Evolutionary conservation across 345 rosid genomes (phyloP).

Genomic region (Corchorus capsularis): DNA sequence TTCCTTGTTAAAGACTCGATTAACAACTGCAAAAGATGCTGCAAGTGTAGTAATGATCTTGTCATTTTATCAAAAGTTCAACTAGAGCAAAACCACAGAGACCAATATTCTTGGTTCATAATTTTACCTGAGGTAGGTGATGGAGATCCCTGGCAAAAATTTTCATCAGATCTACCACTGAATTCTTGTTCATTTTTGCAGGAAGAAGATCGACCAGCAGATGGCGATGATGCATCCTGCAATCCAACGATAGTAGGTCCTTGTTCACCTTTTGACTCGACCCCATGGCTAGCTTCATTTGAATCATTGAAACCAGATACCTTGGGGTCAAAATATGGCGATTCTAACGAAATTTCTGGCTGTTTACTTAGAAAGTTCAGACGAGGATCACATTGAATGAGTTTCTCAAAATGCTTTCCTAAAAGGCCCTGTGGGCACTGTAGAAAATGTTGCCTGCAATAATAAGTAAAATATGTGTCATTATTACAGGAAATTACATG

Average conservation of each 20-base stretch:
- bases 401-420: slow-evolving; percentile 70
- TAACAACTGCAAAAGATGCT: background rate
- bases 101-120: background rate
- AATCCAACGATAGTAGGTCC: slow-evolving; percentile 32
- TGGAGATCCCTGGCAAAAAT: slow-evolving; percentile 36
- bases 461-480: slow-evolving; percentile 4
- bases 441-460: slow-evolving; percentile 58
- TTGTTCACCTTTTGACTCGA: slow-evolving; percentile 26
- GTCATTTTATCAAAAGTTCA: background rate
- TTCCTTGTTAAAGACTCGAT: background rate
- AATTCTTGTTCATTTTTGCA: slow-evolving; percentile 39
- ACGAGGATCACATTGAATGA: slow-evolving; percentile 69
- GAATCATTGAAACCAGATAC: slow-evolving; percentile 40
- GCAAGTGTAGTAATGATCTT: background rate
- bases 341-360: slow-evolving; percentile 51
- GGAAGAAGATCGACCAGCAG: slow-evolving; percentile 47
- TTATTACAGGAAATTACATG: background rate
- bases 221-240: slow-evolving; percentile 29
- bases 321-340: slow-evolving; percentile 55
- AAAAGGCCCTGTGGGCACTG: slow-evolving; percentile 55
- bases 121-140: slow-evolving; percentile 63
- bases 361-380: slow-evolving; percentile 61
- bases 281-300: slow-evolving; percentile 31
- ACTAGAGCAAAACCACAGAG: background rate
- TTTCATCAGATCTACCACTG: slow-evolving; percentile 23